Conservation (phyloP, 257 asterid genomes). For the Nicotiana otophora region DNA sequence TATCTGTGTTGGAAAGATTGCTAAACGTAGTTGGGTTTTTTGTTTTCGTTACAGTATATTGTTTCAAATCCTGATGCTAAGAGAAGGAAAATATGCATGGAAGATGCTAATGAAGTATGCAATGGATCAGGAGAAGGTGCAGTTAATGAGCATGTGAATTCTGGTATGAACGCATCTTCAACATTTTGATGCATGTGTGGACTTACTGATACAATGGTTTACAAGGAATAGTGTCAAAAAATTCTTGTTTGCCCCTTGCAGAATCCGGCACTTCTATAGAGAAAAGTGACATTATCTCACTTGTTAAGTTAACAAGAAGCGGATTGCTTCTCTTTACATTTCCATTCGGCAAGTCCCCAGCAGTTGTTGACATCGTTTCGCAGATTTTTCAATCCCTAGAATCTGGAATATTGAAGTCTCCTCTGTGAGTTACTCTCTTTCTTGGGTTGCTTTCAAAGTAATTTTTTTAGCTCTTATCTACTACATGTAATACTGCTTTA, state of each 20-base stretch:
- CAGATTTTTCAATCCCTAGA: slow-evolving; percentile 31
- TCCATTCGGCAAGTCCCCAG: slow-evolving; percentile 26
- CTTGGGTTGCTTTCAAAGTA: not conserved
- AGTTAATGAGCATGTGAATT: slow-evolving; percentile 7
- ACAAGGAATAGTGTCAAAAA: not conserved
- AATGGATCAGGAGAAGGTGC: not conserved
- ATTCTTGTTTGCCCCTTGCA: not conserved
- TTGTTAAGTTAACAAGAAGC: slow-evolving; percentile 41
- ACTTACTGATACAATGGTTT: not conserved
- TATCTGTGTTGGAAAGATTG: not conserved
- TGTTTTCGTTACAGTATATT: slow-evolving; percentile 4
- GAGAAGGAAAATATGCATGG: slow-evolving; percentile 26
- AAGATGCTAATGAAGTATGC: not conserved
- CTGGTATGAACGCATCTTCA: slow-evolving; percentile 5
- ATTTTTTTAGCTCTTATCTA: not conserved
- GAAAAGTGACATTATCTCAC: slow-evolving; percentile 29
- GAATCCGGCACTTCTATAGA: slow-evolving; percentile 17
- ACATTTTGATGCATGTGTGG: not conserved
- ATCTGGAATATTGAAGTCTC: slow-evolving; percentile 28
- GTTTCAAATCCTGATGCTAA: slow-evolving; percentile 17
- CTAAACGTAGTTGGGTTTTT: not conserved
- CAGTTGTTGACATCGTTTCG: slow-evolving; percentile 27
- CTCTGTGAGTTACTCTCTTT: slow-evolving; percentile 29
- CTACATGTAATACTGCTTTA: not conserved
- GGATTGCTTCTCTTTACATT: slow-evolving; percentile 38